Percentiles rank a stretch among this genome's conserved stretches.
These are phyloP conservation scores for Fusarium praegraminearum DNA, from an alignment of 2,329 filamentous ascomycete genomes.

Conservation along the genomic window DNA sequence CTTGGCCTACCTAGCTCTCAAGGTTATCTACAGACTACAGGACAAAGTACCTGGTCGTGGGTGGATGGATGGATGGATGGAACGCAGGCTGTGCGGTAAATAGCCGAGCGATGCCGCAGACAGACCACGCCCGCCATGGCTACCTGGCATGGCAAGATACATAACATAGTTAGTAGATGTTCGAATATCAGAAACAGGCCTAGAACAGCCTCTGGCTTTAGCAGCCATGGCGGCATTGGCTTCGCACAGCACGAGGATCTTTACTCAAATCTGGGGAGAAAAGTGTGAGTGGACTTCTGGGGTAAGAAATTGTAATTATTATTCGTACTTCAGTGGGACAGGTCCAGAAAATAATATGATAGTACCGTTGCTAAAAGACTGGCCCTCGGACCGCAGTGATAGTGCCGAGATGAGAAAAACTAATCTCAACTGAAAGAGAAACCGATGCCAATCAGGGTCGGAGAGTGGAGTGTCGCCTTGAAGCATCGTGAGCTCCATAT, in stretches of 20 bases:
- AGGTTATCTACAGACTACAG: slow-evolving; percentile 14
- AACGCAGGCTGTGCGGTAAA: slow-evolving; percentile 17
- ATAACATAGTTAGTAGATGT: not conserved
- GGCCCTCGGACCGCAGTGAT: slow-evolving; percentile 14
- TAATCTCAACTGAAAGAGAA: slow-evolving; percentile 34
- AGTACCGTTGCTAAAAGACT: slow-evolving; percentile 17
- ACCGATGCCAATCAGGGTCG: slow-evolving; percentile 19
- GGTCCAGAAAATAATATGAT: slow-evolving; percentile 14
- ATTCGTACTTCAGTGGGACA: slow-evolving; percentile 27
- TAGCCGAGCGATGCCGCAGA: slow-evolving; percentile 33
- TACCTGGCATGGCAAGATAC: not conserved
- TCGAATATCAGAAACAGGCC: slow-evolving; percentile 11
- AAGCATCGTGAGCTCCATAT: slow-evolving; percentile 45
- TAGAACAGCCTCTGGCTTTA: slow-evolving; percentile 20
- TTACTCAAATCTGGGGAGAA: slow-evolving; percentile 39
- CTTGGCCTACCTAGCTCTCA: slow-evolving; percentile 27
- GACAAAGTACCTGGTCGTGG: not conserved
- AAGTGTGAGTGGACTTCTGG: slow-evolving; percentile 46
- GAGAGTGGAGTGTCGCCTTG: slow-evolving; percentile 31
- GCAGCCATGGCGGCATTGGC: slow-evolving; percentile 11
- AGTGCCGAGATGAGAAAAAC: slow-evolving; percentile 32
- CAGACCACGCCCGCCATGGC: not conserved
- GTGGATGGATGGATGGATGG: not conserved
- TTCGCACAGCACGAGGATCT: slow-evolving; percentile 25
- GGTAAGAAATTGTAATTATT: slow-evolving; percentile 33